Evolutionary conservation across 192 early-diverging fungal species (phyloP), one percentile per base, ranked within the genome.

Genomic region (Rhizophagus prolifer): DNA sequence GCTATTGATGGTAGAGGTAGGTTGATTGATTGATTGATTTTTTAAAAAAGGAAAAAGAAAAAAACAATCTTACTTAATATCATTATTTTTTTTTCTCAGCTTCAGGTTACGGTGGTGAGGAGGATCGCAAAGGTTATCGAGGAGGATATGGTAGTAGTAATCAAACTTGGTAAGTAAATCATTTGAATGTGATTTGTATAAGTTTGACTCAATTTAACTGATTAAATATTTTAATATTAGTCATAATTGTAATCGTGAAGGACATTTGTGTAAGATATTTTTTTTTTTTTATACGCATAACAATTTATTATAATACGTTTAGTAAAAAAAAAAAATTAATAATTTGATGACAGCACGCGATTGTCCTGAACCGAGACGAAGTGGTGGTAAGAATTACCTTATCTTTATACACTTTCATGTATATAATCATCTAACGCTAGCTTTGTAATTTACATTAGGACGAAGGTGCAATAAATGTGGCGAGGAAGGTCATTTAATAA

Each of bases 381-480:
- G 36, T 16, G 30, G 64, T 19, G 31, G 64, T 63, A 28, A 28
- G 61, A 13, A 28, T 63, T 26, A 30, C 3, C 5, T 38, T 10
- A 70, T 46, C 28, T 38, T 36, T 4, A 34, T 28, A 28, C 19
- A 0, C 36, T 38, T 41, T 25, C 16, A n/a, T 38, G 66, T 4
- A 21, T 46, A 31, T 5, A 23, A 23, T 47, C n/a, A 25, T 31
- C 28, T 69, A 30, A 31, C 9, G 4, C 8, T 12, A 46, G 5
- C 7, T 5, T 46, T 38, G 36, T 12, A 13, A 34, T 44, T n/a
- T 44, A 25, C 19, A 46, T 46, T n/a, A 70, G 68, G 68, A 34
- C 70, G 50, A 31, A 71, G 16, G 14, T 71, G 70, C 31, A 23
- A 71, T 31, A 71, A 71, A 58, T 71, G 70, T 54, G 30, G 30